Conservation (phyloP, 345 rosid genomes). For the Dipteronia sinensis region DNA sequence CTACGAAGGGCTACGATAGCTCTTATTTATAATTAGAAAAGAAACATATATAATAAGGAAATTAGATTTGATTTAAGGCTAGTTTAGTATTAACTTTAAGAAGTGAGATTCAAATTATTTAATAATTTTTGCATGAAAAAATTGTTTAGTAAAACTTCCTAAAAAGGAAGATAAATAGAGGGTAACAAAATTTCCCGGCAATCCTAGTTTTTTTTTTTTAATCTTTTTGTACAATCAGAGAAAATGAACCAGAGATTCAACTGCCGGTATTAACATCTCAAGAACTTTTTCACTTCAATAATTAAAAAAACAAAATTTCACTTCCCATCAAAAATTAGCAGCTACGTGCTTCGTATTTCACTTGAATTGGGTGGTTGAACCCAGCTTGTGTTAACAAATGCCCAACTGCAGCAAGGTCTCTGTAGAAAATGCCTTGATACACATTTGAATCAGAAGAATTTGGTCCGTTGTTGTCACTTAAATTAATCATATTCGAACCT, state of each 20-base stretch:
- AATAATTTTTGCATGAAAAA: too few relatives aligned
- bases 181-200: conserved; percentile 64
- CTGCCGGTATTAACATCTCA: conserved; percentile 39
- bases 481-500: conserved; percentile 21
- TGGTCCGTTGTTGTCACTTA: conserved; percentile 24
- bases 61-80: too few relatives aligned
- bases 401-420: conserved; percentile 83
- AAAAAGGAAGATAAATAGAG: conserved; percentile 7
- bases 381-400: conserved; percentile 73
- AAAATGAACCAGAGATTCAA: conserved; percentile 35
- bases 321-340: conserved; percentile 39
- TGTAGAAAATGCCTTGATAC: conserved; percentile 90
- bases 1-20: too few relatives aligned
- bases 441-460: conserved; percentile 40
- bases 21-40: too few relatives aligned
- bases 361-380: conserved; percentile 72
- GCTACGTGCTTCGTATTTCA: conserved; percentile 85
- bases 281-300: conserved; percentile 5
- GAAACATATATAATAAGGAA: too few relatives aligned
- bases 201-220: conserved; percentile 22
- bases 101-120: too few relatives aligned
- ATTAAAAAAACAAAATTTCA: too few relatives aligned
- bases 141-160: too few relatives aligned
- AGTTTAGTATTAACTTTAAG: too few relatives aligned
- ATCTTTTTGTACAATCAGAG: conserved; percentile 42